These are phyloP conservation scores for Yamadazyma insecticola DNA, from an alignment of 805 yeast species.

Conservation along the genomic window DNA sequence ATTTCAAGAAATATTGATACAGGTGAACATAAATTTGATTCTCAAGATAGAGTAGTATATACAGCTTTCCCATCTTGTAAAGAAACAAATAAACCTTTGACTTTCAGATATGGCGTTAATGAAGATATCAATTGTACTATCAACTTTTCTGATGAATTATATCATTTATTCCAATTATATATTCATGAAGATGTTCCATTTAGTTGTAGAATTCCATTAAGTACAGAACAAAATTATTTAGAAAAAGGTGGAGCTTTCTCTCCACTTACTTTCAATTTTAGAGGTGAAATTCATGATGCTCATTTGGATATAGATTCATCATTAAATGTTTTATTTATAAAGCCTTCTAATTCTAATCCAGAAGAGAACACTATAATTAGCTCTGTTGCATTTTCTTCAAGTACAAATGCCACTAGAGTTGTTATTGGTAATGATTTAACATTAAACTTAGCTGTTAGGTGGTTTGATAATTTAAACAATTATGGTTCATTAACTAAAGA, in stretches of 20 bases:
- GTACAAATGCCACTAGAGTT: constrained; percentile 55
- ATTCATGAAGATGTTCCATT: constrained; percentile 76
- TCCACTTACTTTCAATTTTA: constrained; percentile 58
- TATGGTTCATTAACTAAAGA: constrained; percentile 4
- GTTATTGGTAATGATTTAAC: constrained; percentile 64
- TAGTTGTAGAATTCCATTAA: constrained; percentile 58
- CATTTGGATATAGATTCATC: constrained; percentile 64
- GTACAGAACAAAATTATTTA: constrained; percentile 38
- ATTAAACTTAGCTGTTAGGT: constrained; percentile 52
- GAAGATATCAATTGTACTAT: constrained; percentile 59
- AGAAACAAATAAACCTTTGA: constrained; percentile 59
- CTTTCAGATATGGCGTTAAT: constrained; percentile 48
- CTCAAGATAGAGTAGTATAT: constrained; percentile 54
- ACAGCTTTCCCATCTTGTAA: constrained; percentile 56
- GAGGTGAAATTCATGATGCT: constrained; percentile 63
- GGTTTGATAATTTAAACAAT: constrained; percentile 36
- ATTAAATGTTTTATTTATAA: constrained; percentile 48
- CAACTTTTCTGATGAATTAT: constrained; percentile 56
- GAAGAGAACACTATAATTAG: constrained; percentile 42
- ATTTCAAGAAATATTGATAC: constrained; percentile 64
- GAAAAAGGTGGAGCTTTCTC: constrained; percentile 43
- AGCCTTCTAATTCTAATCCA: constrained; percentile 24
- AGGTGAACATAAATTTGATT: constrained; percentile 73
- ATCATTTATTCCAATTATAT: constrained; percentile 70
- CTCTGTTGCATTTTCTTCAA: constrained; percentile 55